These are phyloP conservation scores for Aspergillus oerlinghausenensis DNA, from an alignment of 2,329 filamentous ascomycete genomes.

Conservation along the genomic window DNA sequence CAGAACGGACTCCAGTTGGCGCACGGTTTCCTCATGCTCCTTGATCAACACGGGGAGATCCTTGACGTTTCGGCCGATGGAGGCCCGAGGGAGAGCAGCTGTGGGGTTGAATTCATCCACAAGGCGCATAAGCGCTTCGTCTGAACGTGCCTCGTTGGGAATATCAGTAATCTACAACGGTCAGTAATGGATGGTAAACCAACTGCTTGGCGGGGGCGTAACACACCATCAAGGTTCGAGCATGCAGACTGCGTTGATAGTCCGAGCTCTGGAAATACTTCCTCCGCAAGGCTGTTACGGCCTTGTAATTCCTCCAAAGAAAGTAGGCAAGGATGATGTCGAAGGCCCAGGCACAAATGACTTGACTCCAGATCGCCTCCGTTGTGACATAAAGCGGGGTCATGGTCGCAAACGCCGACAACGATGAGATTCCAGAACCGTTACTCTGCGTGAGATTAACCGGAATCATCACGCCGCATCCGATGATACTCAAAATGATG, in stretches of 20 bases:
- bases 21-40: conserved; percentile 75
- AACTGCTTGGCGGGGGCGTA: neutral
- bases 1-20: conserved; percentile 74
- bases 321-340: conserved; percentile 73
- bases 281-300: conserved; percentile 65
- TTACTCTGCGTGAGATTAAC: conserved; percentile 61
- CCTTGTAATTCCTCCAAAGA: conserved; percentile 85
- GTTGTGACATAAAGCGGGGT: conserved; percentile 49
- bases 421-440: conserved; percentile 19
- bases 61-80: conserved; percentile 87
- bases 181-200: neutral
- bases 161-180: conserved; percentile 71
- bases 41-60: conserved; percentile 80
- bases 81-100: conserved; percentile 71
- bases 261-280: conserved; percentile 80
- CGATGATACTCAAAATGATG: conserved; percentile 64
- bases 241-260: conserved; percentile 82
- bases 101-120: conserved; percentile 76
- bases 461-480: conserved; percentile 74
- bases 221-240: conserved; percentile 55
- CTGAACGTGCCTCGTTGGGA: conserved; percentile 67
- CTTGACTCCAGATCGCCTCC: conserved; percentile 54
- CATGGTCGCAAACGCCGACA: conserved; percentile 38
- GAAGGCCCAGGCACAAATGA: conserved; percentile 59
- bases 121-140: conserved; percentile 82